Conservation (phyloP, 306 rosid species). For the Cicer pinnatifidum region DNA sequence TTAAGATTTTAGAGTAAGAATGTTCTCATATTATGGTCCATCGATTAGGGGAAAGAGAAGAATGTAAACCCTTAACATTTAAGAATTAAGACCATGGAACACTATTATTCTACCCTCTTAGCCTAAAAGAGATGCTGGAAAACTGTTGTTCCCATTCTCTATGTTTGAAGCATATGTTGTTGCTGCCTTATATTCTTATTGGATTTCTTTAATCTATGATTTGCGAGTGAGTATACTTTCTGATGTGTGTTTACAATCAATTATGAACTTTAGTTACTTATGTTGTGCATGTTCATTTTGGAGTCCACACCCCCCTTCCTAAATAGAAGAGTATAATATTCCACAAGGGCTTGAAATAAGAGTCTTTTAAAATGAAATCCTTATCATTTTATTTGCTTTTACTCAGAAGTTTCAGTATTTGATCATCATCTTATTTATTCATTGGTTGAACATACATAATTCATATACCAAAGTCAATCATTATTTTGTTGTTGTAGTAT, state of each 20-base stretch:
- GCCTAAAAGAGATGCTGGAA: constrained; percentile 29
- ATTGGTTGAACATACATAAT: constrained; percentile 15
- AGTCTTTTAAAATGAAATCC: constrained; percentile 28
- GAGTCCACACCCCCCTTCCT: neutral
- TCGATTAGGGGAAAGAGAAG: constrained; percentile 20
- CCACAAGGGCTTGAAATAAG: constrained; percentile 34
- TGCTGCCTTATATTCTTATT: neutral
- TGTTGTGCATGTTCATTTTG: constrained; percentile 12
- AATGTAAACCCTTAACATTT: constrained; percentile 24
- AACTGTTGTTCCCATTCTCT: constrained; percentile 8
- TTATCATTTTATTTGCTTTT: constrained; percentile 11
- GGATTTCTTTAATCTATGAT: constrained; percentile 8
- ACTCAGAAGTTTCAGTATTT: neutral
- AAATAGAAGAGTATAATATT: constrained; percentile 33
- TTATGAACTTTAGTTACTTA: constrained; percentile 18
- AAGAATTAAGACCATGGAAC: constrained; percentile 15
- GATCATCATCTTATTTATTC: constrained; percentile 1
- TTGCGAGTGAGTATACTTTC: constrained; percentile 6
- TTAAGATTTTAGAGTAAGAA: constrained; percentile 26
- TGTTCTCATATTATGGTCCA: neutral
- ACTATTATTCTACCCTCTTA: constrained; percentile 6
- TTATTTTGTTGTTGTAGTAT: constrained; percentile 32
- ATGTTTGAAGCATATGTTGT: constrained; percentile 10
- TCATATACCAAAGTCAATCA: constrained; percentile 10
- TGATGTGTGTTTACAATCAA: constrained; percentile 19